Evolutionary conservation across 106 monocot species (phyloP), one percentile per base, ranked within the genome.

Genomic region (Amphibolis antarctica): DNA sequence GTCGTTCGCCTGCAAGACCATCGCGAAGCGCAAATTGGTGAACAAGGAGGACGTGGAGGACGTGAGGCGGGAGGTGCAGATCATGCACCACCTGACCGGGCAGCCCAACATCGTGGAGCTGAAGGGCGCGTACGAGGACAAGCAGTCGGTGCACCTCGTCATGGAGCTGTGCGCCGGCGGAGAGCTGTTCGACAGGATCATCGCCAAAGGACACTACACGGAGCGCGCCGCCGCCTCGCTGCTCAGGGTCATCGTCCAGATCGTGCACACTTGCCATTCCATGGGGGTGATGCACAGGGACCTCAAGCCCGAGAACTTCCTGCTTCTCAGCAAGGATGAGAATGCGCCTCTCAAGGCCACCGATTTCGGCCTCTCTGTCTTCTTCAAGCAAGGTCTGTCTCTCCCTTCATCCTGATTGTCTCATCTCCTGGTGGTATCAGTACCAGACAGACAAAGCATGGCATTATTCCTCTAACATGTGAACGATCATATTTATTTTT

Each of bases 91-190:
- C 62, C 60, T 80, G 14, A 45, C 76, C 12, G 80, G 80, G 12
- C 76, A 80, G 57, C 59, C 71, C 17, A 72, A 80, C 57, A 60
- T 80, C 29, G 80, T 80, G n/a, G 80, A 80, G 59, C 64, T 80
- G 22, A 76, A 76, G 59, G 76, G 76, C 9, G 80, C 76, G 10
- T 80, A 72, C 53, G 80, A 80, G 76, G 80, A 80, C 58, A 80
- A 76, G 68, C 71, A 80, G 13, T 80, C 80, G 31, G 80, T 80
- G 51, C 79, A 79, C 25, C 63, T 79, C 2, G 74, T 79, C 19
- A 79, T 79, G 79, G 79, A 79, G 69, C 45, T 80, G 52, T 80
- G 76, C 55, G 76, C 76, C 57, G 80, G 80, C 9, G 80, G 80
- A 24, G 80, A 80, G 76, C 72, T 80, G 17, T 80, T 76, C 53